phyloP scores from a whole-genome alignment of 2,329 filamentous ascomycete species.

The Nemania serpens region DNA sequence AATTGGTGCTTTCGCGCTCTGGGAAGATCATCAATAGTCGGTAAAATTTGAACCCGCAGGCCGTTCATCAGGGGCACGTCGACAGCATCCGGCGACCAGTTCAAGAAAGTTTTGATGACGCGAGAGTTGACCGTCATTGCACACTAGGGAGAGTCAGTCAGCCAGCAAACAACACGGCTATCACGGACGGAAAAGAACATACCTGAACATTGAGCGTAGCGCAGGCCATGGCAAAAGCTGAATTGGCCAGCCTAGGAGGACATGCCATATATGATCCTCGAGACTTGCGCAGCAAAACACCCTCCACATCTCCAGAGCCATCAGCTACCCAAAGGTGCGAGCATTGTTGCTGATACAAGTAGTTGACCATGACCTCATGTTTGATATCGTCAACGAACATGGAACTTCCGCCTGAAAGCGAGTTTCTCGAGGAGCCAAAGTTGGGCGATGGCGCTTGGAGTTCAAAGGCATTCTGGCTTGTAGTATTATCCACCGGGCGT shows the following conservation, averaged over 20 bases:
- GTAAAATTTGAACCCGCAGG: slow-evolving; percentile 75
- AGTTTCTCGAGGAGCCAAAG: slow-evolving; percentile 57
- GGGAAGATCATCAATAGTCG: slow-evolving; percentile 71
- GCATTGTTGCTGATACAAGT: slow-evolving; percentile 80
- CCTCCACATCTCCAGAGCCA: slow-evolving; percentile 69
- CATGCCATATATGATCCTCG: slow-evolving; percentile 74
- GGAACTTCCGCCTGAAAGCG: slow-evolving; percentile 55
- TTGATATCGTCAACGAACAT: slow-evolving; percentile 72
- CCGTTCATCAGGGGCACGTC: slow-evolving; percentile 79
- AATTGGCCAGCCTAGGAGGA: slow-evolving; percentile 66
- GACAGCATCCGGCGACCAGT: slow-evolving; percentile 72
- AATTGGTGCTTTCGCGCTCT: slow-evolving; percentile 78
- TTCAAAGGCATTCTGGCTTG: slow-evolving; percentile 49
- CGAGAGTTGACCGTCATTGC: slow-evolving; percentile 82
- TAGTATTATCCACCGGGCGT: slow-evolving; percentile 35
- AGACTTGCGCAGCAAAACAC: slow-evolving; percentile 71
- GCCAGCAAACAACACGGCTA: not conserved
- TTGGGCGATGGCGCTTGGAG: slow-evolving; percentile 55
- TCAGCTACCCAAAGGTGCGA: slow-evolving; percentile 75
- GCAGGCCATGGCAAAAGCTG: slow-evolving; percentile 67
- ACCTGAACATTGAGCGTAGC: slow-evolving; percentile 74
- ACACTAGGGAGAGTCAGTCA: slow-evolving; percentile 52
- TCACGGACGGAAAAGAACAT: slow-evolving; percentile 33
- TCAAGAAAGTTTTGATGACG: slow-evolving; percentile 77
- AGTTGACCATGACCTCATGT: slow-evolving; percentile 83